Evolutionary conservation across 2,329 filamentous ascomycete species (phyloP).

Genomic region (Neofusicoccum cordaticola): DNA sequence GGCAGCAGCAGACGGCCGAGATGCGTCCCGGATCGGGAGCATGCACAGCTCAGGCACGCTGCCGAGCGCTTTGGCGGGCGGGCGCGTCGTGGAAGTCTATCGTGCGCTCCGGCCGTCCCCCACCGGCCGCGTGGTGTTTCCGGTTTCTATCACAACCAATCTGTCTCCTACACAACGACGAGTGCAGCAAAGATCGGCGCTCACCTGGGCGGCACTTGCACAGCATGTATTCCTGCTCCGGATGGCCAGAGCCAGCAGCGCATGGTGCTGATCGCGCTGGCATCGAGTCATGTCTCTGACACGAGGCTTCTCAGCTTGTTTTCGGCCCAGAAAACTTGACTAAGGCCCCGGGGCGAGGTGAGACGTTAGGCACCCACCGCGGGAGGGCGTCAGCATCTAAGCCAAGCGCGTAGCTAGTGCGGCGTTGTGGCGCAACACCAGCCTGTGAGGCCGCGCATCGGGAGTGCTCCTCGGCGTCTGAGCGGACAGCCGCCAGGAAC

Average conservation of each 20-base stretch:
- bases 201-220: background rate
- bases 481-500: background rate
- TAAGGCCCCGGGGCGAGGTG: background rate
- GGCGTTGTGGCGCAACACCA: background rate
- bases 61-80: background rate
- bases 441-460: background rate
- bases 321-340: background rate
- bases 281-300: background rate
- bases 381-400: background rate
- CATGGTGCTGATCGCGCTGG: background rate
- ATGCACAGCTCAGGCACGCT: background rate
- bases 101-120: background rate
- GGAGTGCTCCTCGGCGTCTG: background rate
- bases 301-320: background rate
- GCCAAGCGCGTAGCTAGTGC: background rate
- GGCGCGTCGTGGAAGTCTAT: no score
- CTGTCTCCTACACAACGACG: background rate
- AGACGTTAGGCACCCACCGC: background rate
- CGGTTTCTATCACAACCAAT: background rate
- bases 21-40: background rate
- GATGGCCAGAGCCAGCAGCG: background rate
- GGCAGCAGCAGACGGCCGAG: background rate
- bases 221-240: background rate
- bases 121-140: background rate
- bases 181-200: background rate